phyloP scores from a whole-genome alignment of 83 land plant species.

The Thuja plicata region DNA sequence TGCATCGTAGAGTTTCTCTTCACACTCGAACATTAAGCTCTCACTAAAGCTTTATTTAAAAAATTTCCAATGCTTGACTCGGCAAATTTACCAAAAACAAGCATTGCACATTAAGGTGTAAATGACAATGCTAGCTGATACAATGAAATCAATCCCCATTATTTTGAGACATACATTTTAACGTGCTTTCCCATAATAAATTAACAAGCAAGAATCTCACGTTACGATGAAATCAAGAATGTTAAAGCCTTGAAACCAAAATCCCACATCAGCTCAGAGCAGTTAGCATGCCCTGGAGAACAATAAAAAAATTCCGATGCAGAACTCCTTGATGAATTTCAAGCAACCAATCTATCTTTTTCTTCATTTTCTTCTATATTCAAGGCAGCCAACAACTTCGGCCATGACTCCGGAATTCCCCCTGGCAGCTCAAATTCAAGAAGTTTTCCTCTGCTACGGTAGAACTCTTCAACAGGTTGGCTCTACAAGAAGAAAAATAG shows the following conservation, averaged over 20 bases:
- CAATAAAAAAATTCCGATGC: background rate
- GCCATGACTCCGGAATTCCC: conserved; percentile 98
- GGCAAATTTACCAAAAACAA: background rate
- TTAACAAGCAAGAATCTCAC: background rate
- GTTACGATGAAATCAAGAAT: background rate
- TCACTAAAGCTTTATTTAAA: background rate
- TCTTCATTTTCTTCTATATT: conserved; percentile 55
- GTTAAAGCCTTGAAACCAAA: background rate
- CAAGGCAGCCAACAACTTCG: conserved; percentile 75
- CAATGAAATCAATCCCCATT: background rate
- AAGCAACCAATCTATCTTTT: conserved; percentile 50
- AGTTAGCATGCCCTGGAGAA: background rate
- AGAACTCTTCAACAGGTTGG: conserved; percentile 84
- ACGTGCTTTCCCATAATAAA: background rate
- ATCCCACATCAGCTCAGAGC: background rate
- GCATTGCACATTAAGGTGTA: background rate
- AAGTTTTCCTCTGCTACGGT: conserved; percentile 66
- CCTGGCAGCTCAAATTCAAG: conserved; percentile 87
- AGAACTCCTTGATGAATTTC: background rate
- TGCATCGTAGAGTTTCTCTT: background rate
- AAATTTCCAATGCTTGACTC: background rate
- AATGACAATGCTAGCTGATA: background rate
- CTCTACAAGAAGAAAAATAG: conserved; percentile 50
- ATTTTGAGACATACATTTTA: background rate
- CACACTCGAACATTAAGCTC: background rate